A percentile compares a stretch with the other conserved stretches of the same genome.
These are phyloP conservation scores for Carex myosuroides DNA, from an alignment of 176 grass and related monocot species.

Conservation along the genomic window DNA sequence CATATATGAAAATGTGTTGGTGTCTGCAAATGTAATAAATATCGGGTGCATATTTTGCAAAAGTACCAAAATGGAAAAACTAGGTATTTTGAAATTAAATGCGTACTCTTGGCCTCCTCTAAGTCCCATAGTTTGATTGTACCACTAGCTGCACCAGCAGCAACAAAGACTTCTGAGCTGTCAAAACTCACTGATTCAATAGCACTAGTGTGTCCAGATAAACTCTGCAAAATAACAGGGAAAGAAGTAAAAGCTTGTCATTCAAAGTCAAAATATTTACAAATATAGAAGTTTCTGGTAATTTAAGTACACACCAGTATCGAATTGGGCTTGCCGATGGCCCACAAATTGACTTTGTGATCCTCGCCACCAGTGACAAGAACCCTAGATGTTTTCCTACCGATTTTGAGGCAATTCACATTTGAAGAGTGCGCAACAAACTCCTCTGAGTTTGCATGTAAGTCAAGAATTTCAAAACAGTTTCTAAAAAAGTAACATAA, in stretches of 20 bases:
- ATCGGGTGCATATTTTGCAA: background rate
- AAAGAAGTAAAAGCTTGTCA: slow-evolving; percentile 7
- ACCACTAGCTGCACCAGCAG: slow-evolving; percentile 90
- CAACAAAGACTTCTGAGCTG: slow-evolving; percentile 78
- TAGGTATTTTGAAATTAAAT: background rate
- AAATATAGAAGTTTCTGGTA: background rate
- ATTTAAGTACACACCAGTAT: slow-evolving; percentile 52
- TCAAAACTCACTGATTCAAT: slow-evolving; percentile 90
- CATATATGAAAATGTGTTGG: background rate
- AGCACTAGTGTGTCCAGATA: slow-evolving; percentile 86
- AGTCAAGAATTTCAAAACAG: slow-evolving; percentile 53
- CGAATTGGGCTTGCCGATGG: slow-evolving; percentile 93
- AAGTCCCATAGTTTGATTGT: slow-evolving; percentile 92
- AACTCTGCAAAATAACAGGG: slow-evolving; percentile 46
- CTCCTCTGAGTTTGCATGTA: slow-evolving; percentile 58
- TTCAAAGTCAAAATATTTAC: background rate
- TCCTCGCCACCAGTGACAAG: slow-evolving; percentile 95
- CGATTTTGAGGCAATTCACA: slow-evolving; percentile 99
- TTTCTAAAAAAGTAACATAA: background rate
- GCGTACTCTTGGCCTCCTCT: slow-evolving; percentile 87
- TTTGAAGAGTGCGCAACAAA: slow-evolving; percentile 97
- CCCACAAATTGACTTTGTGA: slow-evolving; percentile 92
- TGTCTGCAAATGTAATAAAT: background rate
- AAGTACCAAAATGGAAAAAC: background rate
- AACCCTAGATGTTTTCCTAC: slow-evolving; percentile 83